These are phyloP conservation scores for Phtheirospermum japonicum DNA, from an alignment of 257 asterid genomes.

Conservation along the genomic window DNA sequence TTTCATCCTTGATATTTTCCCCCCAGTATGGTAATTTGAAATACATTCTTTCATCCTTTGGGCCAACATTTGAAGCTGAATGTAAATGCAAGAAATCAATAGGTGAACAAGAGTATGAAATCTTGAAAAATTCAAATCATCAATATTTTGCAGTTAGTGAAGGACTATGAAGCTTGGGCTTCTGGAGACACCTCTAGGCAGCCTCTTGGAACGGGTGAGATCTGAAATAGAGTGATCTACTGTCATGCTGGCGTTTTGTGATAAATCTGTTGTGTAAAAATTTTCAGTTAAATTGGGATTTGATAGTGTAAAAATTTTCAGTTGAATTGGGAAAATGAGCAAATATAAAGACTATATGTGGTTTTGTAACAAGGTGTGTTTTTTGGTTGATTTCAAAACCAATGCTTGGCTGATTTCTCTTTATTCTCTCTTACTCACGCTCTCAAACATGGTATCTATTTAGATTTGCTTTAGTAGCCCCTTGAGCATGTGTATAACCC, in stretches of 20 bases:
- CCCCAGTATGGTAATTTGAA: background rate
- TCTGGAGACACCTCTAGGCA: conserved; percentile 91
- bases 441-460: too few species aligned
- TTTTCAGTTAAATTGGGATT: too few species aligned
- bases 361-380: background rate
- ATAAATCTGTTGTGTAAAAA: too few species aligned
- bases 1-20: background rate
- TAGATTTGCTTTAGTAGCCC: too few species aligned
- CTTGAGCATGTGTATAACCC: too few species aligned
- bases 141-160: conserved; percentile 55
- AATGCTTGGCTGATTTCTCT: background rate
- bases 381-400: background rate
- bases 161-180: conserved; percentile 96
- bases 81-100: background rate
- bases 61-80: background rate
- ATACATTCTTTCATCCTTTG: background rate
- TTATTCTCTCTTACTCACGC: too few species aligned
- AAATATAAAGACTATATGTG: too few species aligned
- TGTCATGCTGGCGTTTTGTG: background rate
- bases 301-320: too few species aligned
- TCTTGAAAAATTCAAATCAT: background rate
- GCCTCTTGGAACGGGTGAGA: conserved; percentile 91
- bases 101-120: background rate
- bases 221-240: conserved; percentile 33
- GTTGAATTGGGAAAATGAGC: too few species aligned